Conservation (phyloP, 805 yeast genomes). For the Kazachstania psychrophila region DNA sequence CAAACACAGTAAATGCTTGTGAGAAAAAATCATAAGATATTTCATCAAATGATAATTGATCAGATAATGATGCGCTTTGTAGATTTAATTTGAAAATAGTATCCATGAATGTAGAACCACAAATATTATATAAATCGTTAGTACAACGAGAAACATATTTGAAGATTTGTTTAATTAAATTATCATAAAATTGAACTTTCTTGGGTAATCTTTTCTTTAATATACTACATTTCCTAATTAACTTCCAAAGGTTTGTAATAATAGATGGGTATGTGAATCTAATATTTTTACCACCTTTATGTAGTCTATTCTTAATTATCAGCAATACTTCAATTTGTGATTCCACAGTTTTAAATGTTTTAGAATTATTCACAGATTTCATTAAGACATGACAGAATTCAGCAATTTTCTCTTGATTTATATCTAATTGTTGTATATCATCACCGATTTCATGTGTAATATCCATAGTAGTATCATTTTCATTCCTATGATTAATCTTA, state of each 20-base stretch:
- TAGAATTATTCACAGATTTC: slow-evolving; percentile 15
- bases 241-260: slow-evolving; percentile 48
- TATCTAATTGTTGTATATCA: neutral
- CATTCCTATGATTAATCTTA: neutral
- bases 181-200: slow-evolving; percentile 9
- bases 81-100: slow-evolving; percentile 40
- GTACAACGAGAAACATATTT: slow-evolving; percentile 63
- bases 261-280: slow-evolving; percentile 70
- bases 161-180: slow-evolving; percentile 44
- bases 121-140: slow-evolving; percentile 47
- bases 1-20: slow-evolving; percentile 79
- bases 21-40: slow-evolving; percentile 82
- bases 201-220: slow-evolving; percentile 15
- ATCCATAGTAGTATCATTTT: neutral
- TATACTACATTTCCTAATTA: slow-evolving; percentile 43
- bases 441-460: neutral
- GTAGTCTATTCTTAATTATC: slow-evolving; percentile 19
- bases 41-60: slow-evolving; percentile 61
- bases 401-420: slow-evolving; percentile 53
- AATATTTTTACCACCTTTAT: slow-evolving; percentile 42
- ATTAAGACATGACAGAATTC: slow-evolving; percentile 59
- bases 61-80: slow-evolving; percentile 67
- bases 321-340: slow-evolving; percentile 33
- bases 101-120: slow-evolving; percentile 26
- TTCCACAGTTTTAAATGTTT: slow-evolving; percentile 12